A percentile compares a stretch with the other conserved stretches of the same genome.
phyloP scores from a whole-genome alignment of 352 stramenopile genomes.

The Globisporangium rhizosaccharum region DNA sequence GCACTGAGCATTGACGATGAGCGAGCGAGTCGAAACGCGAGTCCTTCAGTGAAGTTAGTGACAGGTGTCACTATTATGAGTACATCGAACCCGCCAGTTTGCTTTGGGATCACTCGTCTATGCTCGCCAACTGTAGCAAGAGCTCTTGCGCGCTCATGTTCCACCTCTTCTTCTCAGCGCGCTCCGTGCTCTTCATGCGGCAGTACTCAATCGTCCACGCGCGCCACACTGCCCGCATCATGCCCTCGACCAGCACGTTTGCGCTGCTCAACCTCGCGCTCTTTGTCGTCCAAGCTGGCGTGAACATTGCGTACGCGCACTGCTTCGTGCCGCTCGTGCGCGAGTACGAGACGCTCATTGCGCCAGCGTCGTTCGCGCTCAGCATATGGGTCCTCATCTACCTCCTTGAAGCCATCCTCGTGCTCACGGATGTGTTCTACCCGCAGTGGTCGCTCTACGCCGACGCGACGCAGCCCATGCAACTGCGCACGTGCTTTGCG shows the following conservation, averaged over 20 bases:
- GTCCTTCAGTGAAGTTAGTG: neutral
- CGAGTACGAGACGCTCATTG: slow-evolving; percentile 73
- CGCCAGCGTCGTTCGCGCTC: slow-evolving; percentile 55
- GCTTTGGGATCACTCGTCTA: no score
- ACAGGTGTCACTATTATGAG: neutral
- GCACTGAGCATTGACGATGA: no score
- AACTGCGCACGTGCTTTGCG: slow-evolving; percentile 62
- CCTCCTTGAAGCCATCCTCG: slow-evolving; percentile 51
- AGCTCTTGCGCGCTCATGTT: slow-evolving; percentile 10
- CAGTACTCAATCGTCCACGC: slow-evolving; percentile 9
- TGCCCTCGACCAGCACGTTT: slow-evolving; percentile 28
- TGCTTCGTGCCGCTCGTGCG: slow-evolving; percentile 36
- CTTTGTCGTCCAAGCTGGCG: slow-evolving; percentile 48
- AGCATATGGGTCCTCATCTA: slow-evolving; percentile 71
- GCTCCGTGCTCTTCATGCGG: slow-evolving; percentile 11
- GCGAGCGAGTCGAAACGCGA: neutral
- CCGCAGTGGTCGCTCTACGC: slow-evolving; percentile 65
- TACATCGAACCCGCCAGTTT: neutral
- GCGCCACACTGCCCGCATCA: neutral
- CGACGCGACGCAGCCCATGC: slow-evolving; percentile 54
- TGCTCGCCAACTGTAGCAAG: neutral
- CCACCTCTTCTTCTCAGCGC: slow-evolving; percentile 9
- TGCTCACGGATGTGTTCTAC: slow-evolving; percentile 58
- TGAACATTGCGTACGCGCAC: slow-evolving; percentile 67
- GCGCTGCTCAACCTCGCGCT: slow-evolving; percentile 55